A percentile compares a stretch with the other conserved stretches of the same genome.
phyloP scores from a whole-genome alignment of 1,139 yeast species.

The Groenewaldozyma sp. region DNA sequence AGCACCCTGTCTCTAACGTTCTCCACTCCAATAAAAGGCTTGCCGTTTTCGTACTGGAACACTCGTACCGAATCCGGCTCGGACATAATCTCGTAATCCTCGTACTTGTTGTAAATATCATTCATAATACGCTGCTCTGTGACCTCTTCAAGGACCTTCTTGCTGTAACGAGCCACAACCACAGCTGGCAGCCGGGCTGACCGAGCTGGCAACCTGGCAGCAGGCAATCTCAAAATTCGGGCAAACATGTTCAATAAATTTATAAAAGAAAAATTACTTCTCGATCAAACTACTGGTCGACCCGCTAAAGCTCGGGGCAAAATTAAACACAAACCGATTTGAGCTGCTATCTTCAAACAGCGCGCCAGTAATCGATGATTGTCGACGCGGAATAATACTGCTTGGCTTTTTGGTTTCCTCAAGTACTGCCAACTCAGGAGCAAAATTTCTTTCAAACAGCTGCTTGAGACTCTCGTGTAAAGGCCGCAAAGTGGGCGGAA shows the following conservation, averaged over 20 bases:
- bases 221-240: no score
- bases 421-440: constrained; percentile 45
- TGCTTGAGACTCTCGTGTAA: constrained; percentile 61
- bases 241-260: no score
- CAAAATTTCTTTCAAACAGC: constrained; percentile 59
- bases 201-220: no score
- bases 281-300: no score
- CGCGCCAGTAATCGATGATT: no score
- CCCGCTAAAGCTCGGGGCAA: no score
- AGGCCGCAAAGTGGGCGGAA: constrained; percentile 47
- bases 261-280: no score
- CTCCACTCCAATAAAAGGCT: constrained; percentile 1
- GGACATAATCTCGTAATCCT: constrained; percentile 25
- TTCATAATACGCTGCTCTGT: constrained; percentile 26
- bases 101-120: constrained; percentile 51
- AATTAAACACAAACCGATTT: no score
- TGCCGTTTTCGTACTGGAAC: constrained; percentile 2
- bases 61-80: constrained; percentile 1
- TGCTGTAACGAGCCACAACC: no score
- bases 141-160: constrained; percentile 1
- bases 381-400: no score
- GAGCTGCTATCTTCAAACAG: no score
- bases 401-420: constrained; percentile 2
- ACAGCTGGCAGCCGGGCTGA: no score
- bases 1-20: background rate